Base-by-base conservation (phyloP, 495 filamentous ascomycete species). In the Penicillium manginii region DNA sequence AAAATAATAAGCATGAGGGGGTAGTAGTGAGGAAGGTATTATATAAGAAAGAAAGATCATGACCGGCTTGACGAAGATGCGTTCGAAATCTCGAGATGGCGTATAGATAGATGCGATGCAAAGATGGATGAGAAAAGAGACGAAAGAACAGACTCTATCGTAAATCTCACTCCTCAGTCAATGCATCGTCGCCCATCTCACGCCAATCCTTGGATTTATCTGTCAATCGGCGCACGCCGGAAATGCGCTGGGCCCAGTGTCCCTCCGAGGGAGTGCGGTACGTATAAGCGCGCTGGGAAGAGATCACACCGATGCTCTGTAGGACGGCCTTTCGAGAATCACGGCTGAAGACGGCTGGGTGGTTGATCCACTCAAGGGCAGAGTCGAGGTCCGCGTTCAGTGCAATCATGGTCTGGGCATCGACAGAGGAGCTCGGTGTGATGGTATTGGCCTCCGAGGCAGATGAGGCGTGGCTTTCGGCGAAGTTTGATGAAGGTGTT, bases 301-400 rank as follows among this genome's bases (percentile, higher is more conserved):
- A 93, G 63, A 98, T 96, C 47, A 97, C 92, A 35, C 94, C 94
- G 60, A 99, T 98, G 23, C 91, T 91, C 69, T 99, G 96, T 15
- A 99, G 80, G 2, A 99, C 93, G 12, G 93, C 91, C 75, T 99
- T 99, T 64, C 94, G 84, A 33, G 90, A 92, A 71, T 99, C 94
- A n/a, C 94, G 86, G 22, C 88, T 86, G 64, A 99, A 99, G 8
- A 98, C 90, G 2, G 93, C 93, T 6, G 94, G 96, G 68, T 99
- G 96, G 64, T 88, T 91, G 70, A 99, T 98, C 94, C 94, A 99
- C 72, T 99, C 94, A n/a, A 99, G 79, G n/a, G 89, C 87, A 10
- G 90, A 81, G 68, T 97, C 90, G 9, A 99, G 83, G 65, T 98
- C 94, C 5, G 89, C 85, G 66, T 98, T 94, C 15, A 99, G 85